These are phyloP conservation scores for Farysia itapuensis DNA, from an alignment of 1,284 basidiomycete species.

Conservation along the genomic window DNA sequence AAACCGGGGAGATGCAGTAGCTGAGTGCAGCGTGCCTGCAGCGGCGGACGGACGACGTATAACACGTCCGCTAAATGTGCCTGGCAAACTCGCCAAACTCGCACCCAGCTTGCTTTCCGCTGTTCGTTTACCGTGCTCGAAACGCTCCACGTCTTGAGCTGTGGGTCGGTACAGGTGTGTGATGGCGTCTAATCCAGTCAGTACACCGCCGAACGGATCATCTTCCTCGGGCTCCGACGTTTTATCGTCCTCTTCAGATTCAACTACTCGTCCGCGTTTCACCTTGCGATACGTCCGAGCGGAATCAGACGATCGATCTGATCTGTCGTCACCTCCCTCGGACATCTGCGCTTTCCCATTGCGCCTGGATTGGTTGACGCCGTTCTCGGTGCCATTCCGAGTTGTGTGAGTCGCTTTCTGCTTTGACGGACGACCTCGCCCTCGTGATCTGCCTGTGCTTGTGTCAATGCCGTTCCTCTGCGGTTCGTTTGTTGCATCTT, in stretches of 20 bases:
- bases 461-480: background rate
- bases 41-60: constrained; percentile 4
- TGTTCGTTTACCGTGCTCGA: constrained; percentile 71
- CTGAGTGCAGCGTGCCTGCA: background rate
- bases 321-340: background rate
- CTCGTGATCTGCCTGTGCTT: background rate
- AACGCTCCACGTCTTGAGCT: constrained; percentile 73
- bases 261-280: constrained; percentile 11
- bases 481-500: background rate
- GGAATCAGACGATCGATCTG: background rate
- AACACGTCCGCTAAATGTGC: constrained; percentile 14
- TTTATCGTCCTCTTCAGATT: constrained; percentile 15
- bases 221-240: no score
- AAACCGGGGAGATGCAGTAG: background rate
- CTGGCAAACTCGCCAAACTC: constrained; percentile 29
- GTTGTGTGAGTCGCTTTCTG: background rate
- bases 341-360: no score
- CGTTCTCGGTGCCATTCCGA: background rate
- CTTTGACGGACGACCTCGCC: no score
- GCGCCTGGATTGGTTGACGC: background rate
- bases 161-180: constrained; percentile 71
- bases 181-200: constrained; percentile 74
- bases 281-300: constrained; percentile 4
- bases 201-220: constrained; percentile 76
- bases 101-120: constrained; percentile 69